These are phyloP conservation scores for Syzygium aromaticum DNA, from an alignment of 345 rosid genomes.

Conservation along the genomic window DNA sequence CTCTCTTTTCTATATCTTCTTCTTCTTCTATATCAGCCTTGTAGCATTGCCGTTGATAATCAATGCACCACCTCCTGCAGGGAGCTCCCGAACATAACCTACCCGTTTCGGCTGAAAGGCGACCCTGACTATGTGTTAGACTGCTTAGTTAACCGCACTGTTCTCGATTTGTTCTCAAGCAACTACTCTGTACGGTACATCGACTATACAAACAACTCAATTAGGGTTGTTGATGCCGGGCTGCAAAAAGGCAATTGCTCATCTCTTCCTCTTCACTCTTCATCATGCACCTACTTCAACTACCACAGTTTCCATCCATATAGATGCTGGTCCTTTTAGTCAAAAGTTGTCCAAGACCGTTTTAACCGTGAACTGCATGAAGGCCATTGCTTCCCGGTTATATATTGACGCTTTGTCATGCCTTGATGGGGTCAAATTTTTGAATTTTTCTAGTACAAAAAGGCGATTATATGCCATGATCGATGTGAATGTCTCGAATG, in stretches of 20 bases:
- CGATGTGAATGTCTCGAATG: no score
- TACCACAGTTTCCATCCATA: no score
- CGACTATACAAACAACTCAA: neutral
- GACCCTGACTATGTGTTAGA: no score
- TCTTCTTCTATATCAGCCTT: no score
- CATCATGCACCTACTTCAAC: rapidly evolving
- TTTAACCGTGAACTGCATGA: neutral
- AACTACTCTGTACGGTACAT: neutral
- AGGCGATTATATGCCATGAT: no score
- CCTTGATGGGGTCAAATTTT: no score
- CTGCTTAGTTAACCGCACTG: neutral
- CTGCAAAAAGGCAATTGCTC: neutral
- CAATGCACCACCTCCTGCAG: neutral
- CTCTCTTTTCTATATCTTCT: neutral
- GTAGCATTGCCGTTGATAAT: neutral
- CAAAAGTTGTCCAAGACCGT: no score
- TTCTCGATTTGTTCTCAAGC: rapidly evolving
- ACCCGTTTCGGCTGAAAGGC: no score
- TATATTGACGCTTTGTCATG: rapidly evolving
- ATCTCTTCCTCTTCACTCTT: neutral
- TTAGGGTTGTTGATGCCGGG: rapidly evolving
- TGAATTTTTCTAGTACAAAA: rapidly evolving
- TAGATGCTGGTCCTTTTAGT: no score
- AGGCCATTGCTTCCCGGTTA: neutral
- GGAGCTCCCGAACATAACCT: neutral